A percentile compares a stretch with the other conserved stretches of the same genome.
Evolutionary conservation across 129 eudicot genomes (phyloP).

Genomic region (Helianthus tuberosus): DNA sequence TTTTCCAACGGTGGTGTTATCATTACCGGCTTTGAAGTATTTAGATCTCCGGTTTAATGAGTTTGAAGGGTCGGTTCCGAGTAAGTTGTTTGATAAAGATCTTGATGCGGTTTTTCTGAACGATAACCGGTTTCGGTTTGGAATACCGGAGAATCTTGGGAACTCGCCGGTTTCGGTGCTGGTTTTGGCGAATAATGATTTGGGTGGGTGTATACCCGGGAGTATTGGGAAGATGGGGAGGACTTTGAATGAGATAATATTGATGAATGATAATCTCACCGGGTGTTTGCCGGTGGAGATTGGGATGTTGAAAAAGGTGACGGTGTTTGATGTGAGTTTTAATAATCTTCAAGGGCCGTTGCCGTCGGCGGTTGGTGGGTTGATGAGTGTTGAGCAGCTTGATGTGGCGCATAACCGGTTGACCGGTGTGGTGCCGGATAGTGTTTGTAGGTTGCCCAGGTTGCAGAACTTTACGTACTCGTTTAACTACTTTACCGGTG

Average conservation of each 20-base stretch:
- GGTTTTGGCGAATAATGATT: conserved; percentile 66
- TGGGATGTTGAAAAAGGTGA: conserved; percentile 54
- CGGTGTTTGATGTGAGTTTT: conserved; percentile 69
- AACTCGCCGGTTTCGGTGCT: conserved; percentile 74
- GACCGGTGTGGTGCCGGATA: conserved; percentile 61
- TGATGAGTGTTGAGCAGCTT: conserved; percentile 74
- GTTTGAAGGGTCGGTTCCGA: conserved; percentile 64
- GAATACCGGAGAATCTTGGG: conserved; percentile 55
- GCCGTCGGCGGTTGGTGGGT: conserved; percentile 53
- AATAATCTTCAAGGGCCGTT: conserved; percentile 54
- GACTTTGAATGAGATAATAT: conserved; percentile 59
- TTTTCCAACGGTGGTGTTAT: conserved; percentile 56
- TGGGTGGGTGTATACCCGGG: conserved; percentile 73
- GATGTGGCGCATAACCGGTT: conserved; percentile 67
- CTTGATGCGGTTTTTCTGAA: conserved; percentile 82
- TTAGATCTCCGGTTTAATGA: conserved; percentile 65
- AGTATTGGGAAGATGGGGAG: conserved; percentile 57
- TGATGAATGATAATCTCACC: conserved; percentile 49
- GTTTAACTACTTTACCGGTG: conserved; percentile 56
- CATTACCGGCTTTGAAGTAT: conserved; percentile 46
- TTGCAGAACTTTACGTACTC: conserved; percentile 76
- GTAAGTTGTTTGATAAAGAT: conserved; percentile 49
- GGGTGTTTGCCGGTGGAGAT: conserved; percentile 68
- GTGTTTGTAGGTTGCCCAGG: conserved; percentile 68
- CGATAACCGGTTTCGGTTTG: conserved; percentile 54